These are phyloP conservation scores for Phanerochaete carnosa DNA, from an alignment of 768 basidiomycete genomes.

Conservation along the genomic window DNA sequence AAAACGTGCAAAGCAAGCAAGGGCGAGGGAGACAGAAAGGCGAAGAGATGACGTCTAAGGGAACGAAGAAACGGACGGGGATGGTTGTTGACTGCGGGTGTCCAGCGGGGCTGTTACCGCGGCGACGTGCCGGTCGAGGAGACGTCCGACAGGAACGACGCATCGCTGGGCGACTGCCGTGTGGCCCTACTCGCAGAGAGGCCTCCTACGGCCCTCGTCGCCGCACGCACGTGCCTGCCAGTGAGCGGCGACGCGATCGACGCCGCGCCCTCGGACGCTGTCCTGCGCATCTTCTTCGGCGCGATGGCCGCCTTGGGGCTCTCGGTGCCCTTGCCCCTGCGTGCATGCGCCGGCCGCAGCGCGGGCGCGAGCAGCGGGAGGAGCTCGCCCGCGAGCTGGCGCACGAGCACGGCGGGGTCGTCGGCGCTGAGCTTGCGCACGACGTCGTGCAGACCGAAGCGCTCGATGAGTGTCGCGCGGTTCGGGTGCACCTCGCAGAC, in stretches of 20 bases:
- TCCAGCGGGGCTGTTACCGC: not conserved
- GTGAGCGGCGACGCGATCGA: not conserved
- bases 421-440: slow-evolving; percentile 78
- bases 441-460: slow-evolving; percentile 76
- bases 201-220: not conserved
- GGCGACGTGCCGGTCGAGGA: not conserved
- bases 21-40: not conserved
- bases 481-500: slow-evolving; percentile 92
- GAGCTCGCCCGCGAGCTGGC: slow-evolving; percentile 85
- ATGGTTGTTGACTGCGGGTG: not conserved
- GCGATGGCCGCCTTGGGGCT: slow-evolving; percentile 46
- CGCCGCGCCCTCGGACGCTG: slow-evolving; percentile 59
- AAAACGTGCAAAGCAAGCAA: not conserved
- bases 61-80: not conserved
- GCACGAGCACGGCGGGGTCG: slow-evolving; percentile 88
- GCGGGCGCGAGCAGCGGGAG: slow-evolving; percentile 74
- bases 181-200: not conserved
- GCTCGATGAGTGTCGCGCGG: slow-evolving; percentile 73
- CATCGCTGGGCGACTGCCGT: not conserved
- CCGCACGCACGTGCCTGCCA: slow-evolving; percentile 1
- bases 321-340: slow-evolving; percentile 31
- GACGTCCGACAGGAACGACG: not conserved
- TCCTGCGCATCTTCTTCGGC: slow-evolving; percentile 59
- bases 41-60: not conserved
- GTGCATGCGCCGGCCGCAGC: slow-evolving; percentile 48